Conservation (phyloP, 345 rosid species). For the Bretschneidera sinensis region DNA sequence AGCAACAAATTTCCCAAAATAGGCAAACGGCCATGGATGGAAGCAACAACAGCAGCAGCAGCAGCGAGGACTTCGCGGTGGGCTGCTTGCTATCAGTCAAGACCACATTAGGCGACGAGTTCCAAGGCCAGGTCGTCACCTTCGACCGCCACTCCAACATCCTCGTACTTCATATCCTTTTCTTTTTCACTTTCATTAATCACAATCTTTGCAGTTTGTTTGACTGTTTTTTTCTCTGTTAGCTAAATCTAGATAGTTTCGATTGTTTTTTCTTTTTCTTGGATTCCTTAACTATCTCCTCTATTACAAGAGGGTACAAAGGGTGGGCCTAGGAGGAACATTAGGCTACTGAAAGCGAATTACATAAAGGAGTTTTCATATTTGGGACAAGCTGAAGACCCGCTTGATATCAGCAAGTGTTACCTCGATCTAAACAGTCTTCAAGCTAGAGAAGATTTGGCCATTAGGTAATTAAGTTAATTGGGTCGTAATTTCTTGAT, state of each 20-base stretch:
- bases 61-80: constrained; percentile 67
- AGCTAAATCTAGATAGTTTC: neutral
- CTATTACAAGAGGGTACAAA: constrained; percentile 62
- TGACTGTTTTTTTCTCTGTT: neutral
- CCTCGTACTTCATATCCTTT: constrained; percentile 93
- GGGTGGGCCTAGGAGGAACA: constrained; percentile 45
- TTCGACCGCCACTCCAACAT: constrained; percentile 90
- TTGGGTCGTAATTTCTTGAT: neutral
- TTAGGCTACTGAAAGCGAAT: constrained; percentile 74
- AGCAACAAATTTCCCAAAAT: too few species aligned
- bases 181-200: neutral
- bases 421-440: constrained; percentile 55
- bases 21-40: constrained; percentile 29
- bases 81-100: constrained; percentile 85
- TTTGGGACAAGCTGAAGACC: constrained; percentile 77
- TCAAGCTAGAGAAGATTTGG: constrained; percentile 72
- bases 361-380: constrained; percentile 58
- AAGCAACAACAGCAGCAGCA: constrained; percentile 16
- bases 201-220: neutral
- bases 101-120: constrained; percentile 89
- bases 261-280: neutral
- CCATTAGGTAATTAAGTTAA: constrained; percentile 48
- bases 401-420: constrained; percentile 62
- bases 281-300: constrained; percentile 35
- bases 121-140: constrained; percentile 83